Evolutionary conservation across 1,139 yeast genomes (phyloP), one percentile per base, ranked within the genome.

Genomic region (Insectozyma bohioensis): DNA sequence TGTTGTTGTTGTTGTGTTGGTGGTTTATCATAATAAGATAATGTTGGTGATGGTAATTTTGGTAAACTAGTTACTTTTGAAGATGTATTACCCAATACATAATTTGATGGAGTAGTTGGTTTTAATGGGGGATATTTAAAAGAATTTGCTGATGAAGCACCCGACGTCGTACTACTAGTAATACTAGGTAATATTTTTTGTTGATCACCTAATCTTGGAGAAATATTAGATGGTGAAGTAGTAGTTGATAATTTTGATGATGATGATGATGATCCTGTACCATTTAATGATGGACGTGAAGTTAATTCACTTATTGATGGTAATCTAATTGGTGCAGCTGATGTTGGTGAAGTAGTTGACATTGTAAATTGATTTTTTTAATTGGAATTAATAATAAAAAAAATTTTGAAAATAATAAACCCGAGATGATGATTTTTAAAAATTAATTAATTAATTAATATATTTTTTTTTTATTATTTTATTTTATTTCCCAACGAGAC

Each of bases 241-340:
- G 24, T 22, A 14, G 30, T 14, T 15, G 26, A 21, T 28, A 30
- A 28, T 22, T 28, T 10, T 6, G 30, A 10, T 2, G 30, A 20
- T 7, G 40, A 33, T 14, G 35, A 34, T 14, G 44, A 28, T 11
- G 12, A 8, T 10, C 4, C 20, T n/a, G 29, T 8, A 20, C 13
- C 17, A 18, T 7, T 4, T 16, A 14, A 4, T 25, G 17, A 13
- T 12, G 24, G 10, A 20, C 22, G 15, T n/a, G 28, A 15, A 15
- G 7, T 22, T 43, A 63, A 52, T 39, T 63, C 68, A 39, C 51
- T 56, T 31, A 63, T 61, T 4, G 67, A 56, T 11, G 69, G 68
- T 41, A 63, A 54, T 39, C 51, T 57, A 24, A 60, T 41, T 35
- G 38, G 24, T 12, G 30, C 26, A n/a, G 35, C 12, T 7, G 30